phyloP scores from a whole-genome alignment of 2,329 filamentous ascomycete genomes.

The Neopestalotiopsis sp. region DNA sequence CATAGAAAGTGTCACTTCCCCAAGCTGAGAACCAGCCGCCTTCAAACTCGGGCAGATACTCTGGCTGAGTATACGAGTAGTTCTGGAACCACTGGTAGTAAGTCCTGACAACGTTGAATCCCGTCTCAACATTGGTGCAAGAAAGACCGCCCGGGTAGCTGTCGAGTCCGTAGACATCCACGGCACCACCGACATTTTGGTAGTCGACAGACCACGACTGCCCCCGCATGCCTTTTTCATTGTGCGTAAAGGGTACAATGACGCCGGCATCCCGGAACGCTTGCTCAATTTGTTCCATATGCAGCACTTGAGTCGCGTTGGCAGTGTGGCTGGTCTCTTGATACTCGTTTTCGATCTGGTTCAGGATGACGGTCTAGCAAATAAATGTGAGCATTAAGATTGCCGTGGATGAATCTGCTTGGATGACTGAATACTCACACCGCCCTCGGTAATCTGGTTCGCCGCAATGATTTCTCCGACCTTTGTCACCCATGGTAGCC shows the following conservation, averaged over 20 bases:
- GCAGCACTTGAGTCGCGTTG: conserved; percentile 51
- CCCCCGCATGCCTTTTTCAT: conserved; percentile 55
- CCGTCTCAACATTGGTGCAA: conserved; percentile 53
- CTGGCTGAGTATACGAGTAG: conserved; percentile 59
- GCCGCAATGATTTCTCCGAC: conserved; percentile 53
- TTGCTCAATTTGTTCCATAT: conserved; percentile 57
- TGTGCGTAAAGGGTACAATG: conserved; percentile 54
- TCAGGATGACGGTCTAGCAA: conserved; percentile 50
- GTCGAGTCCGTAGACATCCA: conserved; percentile 56
- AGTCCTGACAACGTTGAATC: conserved; percentile 55
- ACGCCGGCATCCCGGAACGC: conserved; percentile 53
- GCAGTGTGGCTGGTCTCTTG: conserved; percentile 48
- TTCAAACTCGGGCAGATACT: conserved; percentile 59
- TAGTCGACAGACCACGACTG: conserved; percentile 61
- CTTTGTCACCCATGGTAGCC: conserved; percentile 52
- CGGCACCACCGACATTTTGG: conserved; percentile 58
- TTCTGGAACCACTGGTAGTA: conserved; percentile 65
- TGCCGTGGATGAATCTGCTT: neutral
- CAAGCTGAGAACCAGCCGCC: conserved; percentile 60
- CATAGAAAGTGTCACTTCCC: conserved; percentile 56
- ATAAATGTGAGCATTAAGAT: neutral
- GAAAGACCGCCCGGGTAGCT: conserved; percentile 52
- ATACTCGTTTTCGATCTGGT: conserved; percentile 60
- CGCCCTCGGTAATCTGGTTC: conserved; percentile 56
- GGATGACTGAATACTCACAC: conserved; percentile 26